Conservation (phyloP, 2,329 filamentous ascomycete species). For the Cladophialophora carrionii region DNA sequence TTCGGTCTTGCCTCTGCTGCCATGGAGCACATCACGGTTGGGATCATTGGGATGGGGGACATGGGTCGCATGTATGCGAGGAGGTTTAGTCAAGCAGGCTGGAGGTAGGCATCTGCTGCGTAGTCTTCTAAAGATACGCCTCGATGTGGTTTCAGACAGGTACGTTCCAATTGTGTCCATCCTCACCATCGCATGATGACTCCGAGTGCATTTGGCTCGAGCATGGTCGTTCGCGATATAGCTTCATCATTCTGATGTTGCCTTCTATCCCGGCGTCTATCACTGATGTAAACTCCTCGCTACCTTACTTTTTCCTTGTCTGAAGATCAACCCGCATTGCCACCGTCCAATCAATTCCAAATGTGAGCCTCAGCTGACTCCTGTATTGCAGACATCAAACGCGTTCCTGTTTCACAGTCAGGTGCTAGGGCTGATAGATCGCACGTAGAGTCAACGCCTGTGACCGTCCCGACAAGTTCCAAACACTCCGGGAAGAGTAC, state of each 20-base stretch:
- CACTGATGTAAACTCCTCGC: conserved; percentile 99
- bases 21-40: conserved; percentile 75
- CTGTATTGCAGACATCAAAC: conserved; percentile 15
- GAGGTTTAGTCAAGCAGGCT: conserved; percentile 84
- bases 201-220: conserved; percentile 99
- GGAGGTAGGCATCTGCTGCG: conserved; percentile 69
- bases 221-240: conserved; percentile 70
- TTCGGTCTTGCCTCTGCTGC: conserved; percentile 14
- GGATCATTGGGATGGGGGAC: conserved; percentile 98
- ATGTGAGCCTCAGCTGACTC: conserved; percentile 15
- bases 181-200: conserved; percentile 75
- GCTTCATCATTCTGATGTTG: conserved; percentile 76
- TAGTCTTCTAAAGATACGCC: conserved; percentile 9
- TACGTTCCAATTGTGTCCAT: conserved; percentile 25
- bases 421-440: conserved; percentile 25
- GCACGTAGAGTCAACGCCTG: conserved; percentile 82
- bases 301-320: conserved; percentile 89
- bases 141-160: conserved; percentile 44
- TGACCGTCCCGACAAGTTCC: conserved; percentile 87
- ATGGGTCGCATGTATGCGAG: conserved; percentile 99
- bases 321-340: conserved; percentile 59
- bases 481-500: conserved; percentile 79
- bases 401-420: background rate
- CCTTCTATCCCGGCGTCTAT: conserved; percentile 64
- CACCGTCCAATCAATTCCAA: conserved; percentile 19